Evolutionary conservation across 2,329 filamentous ascomycete species (phyloP), one percentile per base, ranked within the genome.

Genomic region (Clarireedia hainanense): DNA sequence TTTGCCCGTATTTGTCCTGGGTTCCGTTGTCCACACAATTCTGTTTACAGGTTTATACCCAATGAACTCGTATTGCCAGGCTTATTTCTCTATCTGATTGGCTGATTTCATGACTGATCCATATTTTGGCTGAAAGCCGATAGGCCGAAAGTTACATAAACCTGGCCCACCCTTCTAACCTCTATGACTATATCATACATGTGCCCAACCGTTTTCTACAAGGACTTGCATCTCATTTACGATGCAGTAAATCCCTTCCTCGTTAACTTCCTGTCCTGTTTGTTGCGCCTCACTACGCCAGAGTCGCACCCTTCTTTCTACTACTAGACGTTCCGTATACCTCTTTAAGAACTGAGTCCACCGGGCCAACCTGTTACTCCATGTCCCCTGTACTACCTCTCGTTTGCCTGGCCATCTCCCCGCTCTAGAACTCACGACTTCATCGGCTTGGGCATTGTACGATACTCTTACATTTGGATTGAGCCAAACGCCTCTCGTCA

Each of bases 401-500:
- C 71, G 66, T 30, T 61, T 57, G 9, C 58, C 50, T 2, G 63
- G 59, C 64, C 65, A 67, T 2, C 46, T 53, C 37, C 59, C 58
- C 12, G 52, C 43, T 40, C 48, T 56, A 5, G 60, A 24, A 24
- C 59, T 65, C 65, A 5, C 51, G 5, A 59, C 56, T n/a, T 72
- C 69, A 48, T 79, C 75, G 3, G 80, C 76, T 15, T 70, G 69
- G 10, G 69, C 67, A 59, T 75, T 81, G 65, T 89, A 89, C 2
- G 77, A 84, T 5, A 89, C 86, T 7, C 84, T 75, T 10, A 89
- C 85, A 12, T 77, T 77, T 1, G 86, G 84, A 67, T 90, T 90
- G 40, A 89, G 66, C 68, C 76, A 89, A 5, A 89, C 80, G 50
- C 86, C 83, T 54, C 73, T 62, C 45, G 62, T 52, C 7, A 17